Conservation (phyloP, 2,329 filamentous ascomycete genomes). For the Colletotrichum nymphaeae region DNA sequence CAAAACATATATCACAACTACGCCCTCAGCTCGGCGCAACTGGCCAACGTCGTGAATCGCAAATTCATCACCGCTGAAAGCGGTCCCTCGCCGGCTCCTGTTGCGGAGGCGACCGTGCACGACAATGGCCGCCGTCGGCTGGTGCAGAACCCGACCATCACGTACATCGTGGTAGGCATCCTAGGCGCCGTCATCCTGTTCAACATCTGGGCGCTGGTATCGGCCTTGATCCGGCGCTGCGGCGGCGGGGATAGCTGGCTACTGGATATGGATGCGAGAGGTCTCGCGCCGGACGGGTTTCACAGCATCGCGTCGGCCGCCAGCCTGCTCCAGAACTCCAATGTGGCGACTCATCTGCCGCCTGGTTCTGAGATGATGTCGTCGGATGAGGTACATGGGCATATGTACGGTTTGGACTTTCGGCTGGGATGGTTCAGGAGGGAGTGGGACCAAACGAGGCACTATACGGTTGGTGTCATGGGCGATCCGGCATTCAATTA, state of each 20-base stretch:
- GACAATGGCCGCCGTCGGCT: slow-evolving; percentile 12
- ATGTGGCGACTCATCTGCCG: slow-evolving; percentile 1
- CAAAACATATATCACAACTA: not conserved
- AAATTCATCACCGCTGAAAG: not conserved
- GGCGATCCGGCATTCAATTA: slow-evolving; percentile 1
- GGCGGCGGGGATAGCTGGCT: not conserved
- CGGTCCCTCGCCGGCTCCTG: not conserved
- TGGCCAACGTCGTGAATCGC: slow-evolving; percentile 5
- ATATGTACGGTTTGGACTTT: not conserved
- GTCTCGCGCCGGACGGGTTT: slow-evolving; percentile 7
- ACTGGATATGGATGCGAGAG: slow-evolving; percentile 11
- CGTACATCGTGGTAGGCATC: slow-evolving; percentile 10
- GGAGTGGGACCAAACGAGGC: not conserved
- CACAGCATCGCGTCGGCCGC: slow-evolving; percentile 3
- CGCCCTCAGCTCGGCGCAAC: slow-evolving; percentile 2
- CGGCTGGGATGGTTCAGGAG: slow-evolving; percentile 22
- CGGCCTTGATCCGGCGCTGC: not conserved
- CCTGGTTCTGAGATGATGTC: not conserved
- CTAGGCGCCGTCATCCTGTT: not conserved
- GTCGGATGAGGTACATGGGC: slow-evolving; percentile 4
- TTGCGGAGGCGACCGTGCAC: not conserved
- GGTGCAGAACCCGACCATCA: slow-evolving; percentile 6
- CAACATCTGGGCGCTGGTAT: slow-evolving; percentile 8
- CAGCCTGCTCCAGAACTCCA: not conserved
- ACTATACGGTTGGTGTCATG: slow-evolving; percentile 6